These are phyloP conservation scores for Physaria fendleri DNA, from an alignment of 345 rosid species.

Conservation along the genomic window DNA sequence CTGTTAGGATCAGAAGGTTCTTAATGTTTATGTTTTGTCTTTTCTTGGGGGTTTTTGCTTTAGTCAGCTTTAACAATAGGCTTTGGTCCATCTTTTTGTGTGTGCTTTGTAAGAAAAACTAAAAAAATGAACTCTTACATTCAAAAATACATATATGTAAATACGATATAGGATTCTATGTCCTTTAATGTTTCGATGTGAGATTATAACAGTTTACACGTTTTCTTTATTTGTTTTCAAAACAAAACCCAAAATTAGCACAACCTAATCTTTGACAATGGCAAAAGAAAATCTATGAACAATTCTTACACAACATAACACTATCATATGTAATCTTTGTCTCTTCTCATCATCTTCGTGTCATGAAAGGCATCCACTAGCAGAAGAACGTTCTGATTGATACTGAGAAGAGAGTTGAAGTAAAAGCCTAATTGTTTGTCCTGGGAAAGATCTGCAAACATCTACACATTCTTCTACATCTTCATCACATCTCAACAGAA, in stretches of 20 bases:
- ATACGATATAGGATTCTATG: too few species aligned
- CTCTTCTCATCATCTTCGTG: neutral
- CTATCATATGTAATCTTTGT: conserved; percentile 18
- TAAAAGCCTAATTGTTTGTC: conserved; percentile 54
- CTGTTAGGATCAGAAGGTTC: conserved; percentile 15
- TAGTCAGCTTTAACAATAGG: neutral
- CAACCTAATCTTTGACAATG: conserved; percentile 5
- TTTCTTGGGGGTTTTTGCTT: neutral
- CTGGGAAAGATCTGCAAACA: conserved; percentile 44
- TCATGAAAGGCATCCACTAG: conserved; percentile 33
- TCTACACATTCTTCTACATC: conserved; percentile 84
- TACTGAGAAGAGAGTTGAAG: conserved; percentile 57
- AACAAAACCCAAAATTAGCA: neutral
- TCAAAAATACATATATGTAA: neutral
- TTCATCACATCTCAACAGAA: conserved; percentile 76
- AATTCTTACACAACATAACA: conserved; percentile 36
- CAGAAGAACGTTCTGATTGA: conserved; percentile 35
- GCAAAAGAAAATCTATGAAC: conserved; percentile 15
- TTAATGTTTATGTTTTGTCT: conserved; percentile 2
- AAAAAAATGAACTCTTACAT: neutral
- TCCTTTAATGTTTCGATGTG: too few species aligned
- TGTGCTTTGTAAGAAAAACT: neutral
- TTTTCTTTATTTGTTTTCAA: neutral
- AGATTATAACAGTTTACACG: too few species aligned
- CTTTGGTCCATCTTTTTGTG: conserved; percentile 1